A percentile compares a stretch with the other conserved stretches of the same genome.
Conservation (phyloP, 2,329 filamentous ascomycete species). For the Penicillium sclerotigenum region DNA sequence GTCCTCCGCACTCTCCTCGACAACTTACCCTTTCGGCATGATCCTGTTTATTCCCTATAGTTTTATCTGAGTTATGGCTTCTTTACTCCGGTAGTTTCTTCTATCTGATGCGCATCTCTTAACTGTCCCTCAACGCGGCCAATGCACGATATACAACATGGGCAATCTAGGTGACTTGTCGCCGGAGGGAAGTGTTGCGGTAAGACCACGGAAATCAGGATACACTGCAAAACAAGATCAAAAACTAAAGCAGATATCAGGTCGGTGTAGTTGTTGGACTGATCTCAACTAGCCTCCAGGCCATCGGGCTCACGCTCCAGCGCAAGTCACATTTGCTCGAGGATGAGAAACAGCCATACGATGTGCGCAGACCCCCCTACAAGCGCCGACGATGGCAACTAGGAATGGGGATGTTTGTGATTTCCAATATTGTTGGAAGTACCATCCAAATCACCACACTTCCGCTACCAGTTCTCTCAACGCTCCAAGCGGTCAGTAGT, state of each 20-base stretch:
- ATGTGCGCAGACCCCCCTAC: constrained; percentile 80
- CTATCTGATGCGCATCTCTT: constrained; percentile 6
- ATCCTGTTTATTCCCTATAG: constrained; percentile 5
- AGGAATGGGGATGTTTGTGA: constrained; percentile 95
- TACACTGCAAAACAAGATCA: background rate
- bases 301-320: constrained; percentile 89
- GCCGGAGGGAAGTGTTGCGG: constrained; percentile 72
- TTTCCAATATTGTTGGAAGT: constrained; percentile 90
- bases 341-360: constrained; percentile 80
- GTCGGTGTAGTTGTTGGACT: constrained; percentile 91
- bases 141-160: constrained; percentile 52
- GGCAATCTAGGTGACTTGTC: constrained; percentile 71
- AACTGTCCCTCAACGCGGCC: constrained; percentile 45
- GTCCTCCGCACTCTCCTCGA: constrained; percentile 10
- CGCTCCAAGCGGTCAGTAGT: constrained; percentile 69
- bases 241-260: constrained; percentile 47
- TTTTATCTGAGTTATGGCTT: constrained; percentile 18
- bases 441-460: constrained; percentile 97
- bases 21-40: constrained; percentile 5
- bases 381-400: constrained; percentile 85
- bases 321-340: constrained; percentile 97
- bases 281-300: constrained; percentile 90
- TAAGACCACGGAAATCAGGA: constrained; percentile 43
- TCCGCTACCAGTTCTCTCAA: constrained; percentile 89
- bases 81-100: constrained; percentile 17